Evolutionary conservation across 257 asterid species (phyloP).

Genomic region (Solanum sejunctum): DNA sequence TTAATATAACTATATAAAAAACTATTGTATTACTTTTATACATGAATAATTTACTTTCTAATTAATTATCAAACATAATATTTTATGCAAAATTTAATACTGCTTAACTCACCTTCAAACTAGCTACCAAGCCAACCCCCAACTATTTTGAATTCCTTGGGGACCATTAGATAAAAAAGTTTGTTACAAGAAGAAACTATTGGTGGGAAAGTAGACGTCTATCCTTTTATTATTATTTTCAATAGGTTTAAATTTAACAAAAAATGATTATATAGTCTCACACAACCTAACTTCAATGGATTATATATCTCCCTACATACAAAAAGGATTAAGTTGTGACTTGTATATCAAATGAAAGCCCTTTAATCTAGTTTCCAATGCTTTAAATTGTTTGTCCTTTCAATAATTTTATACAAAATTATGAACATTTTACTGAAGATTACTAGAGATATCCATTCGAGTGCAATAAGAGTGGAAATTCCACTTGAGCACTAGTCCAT

Average conservation of each 20-base stretch:
- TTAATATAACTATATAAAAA: too few relatives aligned
- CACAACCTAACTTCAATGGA: neutral
- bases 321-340: too few relatives aligned
- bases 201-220: neutral
- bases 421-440: too few relatives aligned
- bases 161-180: neutral
- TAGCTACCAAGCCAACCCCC: too few relatives aligned
- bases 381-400: neutral
- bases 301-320: neutral
- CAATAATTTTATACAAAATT: neutral
- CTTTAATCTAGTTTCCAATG: neutral
- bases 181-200: neutral
- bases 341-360: neutral
- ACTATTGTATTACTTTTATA: too few relatives aligned
- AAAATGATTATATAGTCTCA: neutral
- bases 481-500: too few relatives aligned
- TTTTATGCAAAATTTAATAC: too few relatives aligned
- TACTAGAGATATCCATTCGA: neutral
- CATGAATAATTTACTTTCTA: too few relatives aligned
- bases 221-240: neutral
- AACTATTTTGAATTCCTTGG: too few relatives aligned
- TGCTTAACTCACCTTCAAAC: neutral
- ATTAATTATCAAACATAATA: neutral
- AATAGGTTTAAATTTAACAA: neutral
- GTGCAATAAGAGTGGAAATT: too few relatives aligned